phyloP scores from a whole-genome alignment of 2,329 filamentous ascomycete genomes.

The Pyricularia sp. region DNA sequence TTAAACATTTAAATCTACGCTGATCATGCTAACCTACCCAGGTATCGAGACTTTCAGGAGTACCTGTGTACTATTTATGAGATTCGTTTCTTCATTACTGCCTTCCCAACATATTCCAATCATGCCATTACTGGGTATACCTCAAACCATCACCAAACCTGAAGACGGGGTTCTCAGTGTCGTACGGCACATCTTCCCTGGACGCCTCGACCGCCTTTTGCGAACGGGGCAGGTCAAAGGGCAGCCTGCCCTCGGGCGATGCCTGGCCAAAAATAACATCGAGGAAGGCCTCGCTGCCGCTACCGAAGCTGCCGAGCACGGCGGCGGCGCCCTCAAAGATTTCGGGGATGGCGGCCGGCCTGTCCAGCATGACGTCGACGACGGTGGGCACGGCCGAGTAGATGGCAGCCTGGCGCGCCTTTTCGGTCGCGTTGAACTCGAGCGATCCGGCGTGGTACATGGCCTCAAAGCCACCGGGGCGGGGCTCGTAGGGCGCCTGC shows the following conservation, averaged over 20 bases:
- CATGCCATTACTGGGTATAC: constrained; percentile 7
- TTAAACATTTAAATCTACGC: no score
- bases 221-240: constrained; percentile 25
- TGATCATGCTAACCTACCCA: not conserved
- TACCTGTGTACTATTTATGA: not conserved
- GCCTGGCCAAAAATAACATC: constrained; percentile 28
- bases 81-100: not conserved
- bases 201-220: constrained; percentile 28
- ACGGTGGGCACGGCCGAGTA: constrained; percentile 27
- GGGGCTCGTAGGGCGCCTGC: constrained; percentile 27
- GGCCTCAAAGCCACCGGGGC: constrained; percentile 29
- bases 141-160: constrained; percentile 20
- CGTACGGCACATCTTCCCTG: constrained; percentile 18
- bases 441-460: constrained; percentile 26
- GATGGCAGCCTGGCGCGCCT: constrained; percentile 19
- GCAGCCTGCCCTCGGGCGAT: constrained; percentile 16
- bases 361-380: constrained; percentile 33
- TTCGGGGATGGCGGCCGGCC: constrained; percentile 28
- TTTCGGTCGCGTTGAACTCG: not conserved
- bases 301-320: constrained; percentile 20
- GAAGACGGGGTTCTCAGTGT: constrained; percentile 19
- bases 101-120: not conserved
- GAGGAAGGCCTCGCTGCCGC: constrained; percentile 25
- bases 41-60: not conserved
- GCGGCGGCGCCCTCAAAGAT: constrained; percentile 18